Conservation (phyloP, 371 early-diverging fungal genomes). For the Mortierella sp. region DNA sequence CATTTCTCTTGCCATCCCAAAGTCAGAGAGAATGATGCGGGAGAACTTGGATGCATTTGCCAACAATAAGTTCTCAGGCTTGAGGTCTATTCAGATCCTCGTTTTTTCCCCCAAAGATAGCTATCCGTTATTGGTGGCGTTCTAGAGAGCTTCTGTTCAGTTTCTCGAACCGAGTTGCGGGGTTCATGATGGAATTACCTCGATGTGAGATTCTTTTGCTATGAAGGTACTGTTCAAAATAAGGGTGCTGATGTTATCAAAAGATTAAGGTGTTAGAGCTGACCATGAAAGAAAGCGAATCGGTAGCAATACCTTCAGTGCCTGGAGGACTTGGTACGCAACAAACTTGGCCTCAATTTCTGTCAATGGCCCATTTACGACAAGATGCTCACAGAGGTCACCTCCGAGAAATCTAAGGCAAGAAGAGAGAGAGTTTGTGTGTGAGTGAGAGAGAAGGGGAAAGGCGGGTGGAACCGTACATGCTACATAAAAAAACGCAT, state of each 20-base stretch:
- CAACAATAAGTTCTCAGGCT: conserved; percentile 70
- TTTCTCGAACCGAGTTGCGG: neutral
- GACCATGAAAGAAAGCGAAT: neutral
- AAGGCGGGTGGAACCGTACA: neutral
- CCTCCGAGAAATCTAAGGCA: conserved; percentile 59
- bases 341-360: conserved; percentile 64
- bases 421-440: neutral
- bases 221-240: conserved; percentile 58
- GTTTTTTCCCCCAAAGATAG: neutral
- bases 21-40: conserved; percentile 64
- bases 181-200: conserved; percentile 12
- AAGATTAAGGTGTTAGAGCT: too few relatives aligned
- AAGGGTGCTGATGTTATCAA: too few relatives aligned
- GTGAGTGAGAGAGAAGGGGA: neutral
- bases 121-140: too few relatives aligned
- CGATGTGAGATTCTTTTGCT: conserved; percentile 59
- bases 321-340: conserved; percentile 61
- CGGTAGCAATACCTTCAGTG: conserved; percentile 43
- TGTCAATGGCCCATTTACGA: conserved; percentile 48
- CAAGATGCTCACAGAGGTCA: conserved; percentile 65
- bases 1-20: conserved; percentile 69
- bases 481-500: too few relatives aligned
- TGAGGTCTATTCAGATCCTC: conserved; percentile 53
- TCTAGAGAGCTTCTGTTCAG: neutral
- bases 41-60: conserved; percentile 52